phyloP scores from a whole-genome alignment of 192 early-diverging fungal genomes.

The Rhizophagus clarus region DNA sequence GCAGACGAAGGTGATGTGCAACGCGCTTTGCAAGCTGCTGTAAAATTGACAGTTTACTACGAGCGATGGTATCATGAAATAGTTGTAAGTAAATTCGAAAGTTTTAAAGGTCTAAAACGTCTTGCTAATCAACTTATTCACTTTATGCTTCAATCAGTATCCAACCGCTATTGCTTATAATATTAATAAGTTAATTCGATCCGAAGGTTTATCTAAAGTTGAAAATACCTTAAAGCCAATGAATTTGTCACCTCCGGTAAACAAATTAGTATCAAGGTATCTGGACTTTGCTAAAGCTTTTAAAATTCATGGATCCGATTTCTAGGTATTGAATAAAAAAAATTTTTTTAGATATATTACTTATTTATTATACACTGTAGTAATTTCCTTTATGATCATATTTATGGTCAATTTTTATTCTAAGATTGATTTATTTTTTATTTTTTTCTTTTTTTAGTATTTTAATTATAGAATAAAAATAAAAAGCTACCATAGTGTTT shows the following conservation, averaged over 20 bases:
- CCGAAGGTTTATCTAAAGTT: constrained; percentile 91
- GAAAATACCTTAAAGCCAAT: constrained; percentile 88
- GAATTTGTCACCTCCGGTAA: constrained; percentile 79
- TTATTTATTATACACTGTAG: background rate
- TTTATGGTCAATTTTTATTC: no score
- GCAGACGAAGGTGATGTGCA: constrained; percentile 80
- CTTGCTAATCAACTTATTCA: background rate
- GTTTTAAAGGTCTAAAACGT: background rate
- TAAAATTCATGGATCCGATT: constrained; percentile 67
- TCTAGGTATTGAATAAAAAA: constrained; percentile 43
- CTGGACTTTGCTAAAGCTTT: constrained; percentile 73
- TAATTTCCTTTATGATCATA: background rate
- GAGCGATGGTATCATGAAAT: constrained; percentile 93
- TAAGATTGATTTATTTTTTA: background rate
- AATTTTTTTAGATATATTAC: background rate
- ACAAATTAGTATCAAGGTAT: constrained; percentile 74
- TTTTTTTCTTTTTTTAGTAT: background rate
- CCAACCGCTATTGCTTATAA: constrained; percentile 85
- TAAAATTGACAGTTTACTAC: constrained; percentile 81
- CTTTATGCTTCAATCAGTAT: constrained; percentile 54
- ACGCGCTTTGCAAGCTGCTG: constrained; percentile 76
- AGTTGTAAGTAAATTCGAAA: constrained; percentile 57
- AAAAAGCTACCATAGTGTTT: background rate
- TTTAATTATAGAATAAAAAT: background rate
- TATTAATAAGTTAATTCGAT: constrained; percentile 82